Evolutionary conservation across 2,329 filamentous ascomycete genomes (phyloP).

Genomic region (Arthrocladium fulminans): DNA sequence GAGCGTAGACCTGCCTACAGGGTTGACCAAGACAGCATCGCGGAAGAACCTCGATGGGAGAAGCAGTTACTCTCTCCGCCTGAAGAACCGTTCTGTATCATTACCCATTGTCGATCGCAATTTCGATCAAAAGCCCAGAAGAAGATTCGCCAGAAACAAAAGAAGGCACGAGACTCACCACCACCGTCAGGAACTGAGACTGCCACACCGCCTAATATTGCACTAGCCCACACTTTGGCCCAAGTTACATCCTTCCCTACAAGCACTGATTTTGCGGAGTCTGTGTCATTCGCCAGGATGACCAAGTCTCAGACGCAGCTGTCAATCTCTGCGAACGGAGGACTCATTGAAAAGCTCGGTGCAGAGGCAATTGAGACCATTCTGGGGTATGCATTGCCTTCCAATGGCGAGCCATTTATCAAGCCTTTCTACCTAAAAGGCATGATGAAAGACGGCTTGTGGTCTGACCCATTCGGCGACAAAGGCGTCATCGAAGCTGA

Average conservation of each 20-base stretch:
- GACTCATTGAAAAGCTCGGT: not conserved
- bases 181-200: not conserved
- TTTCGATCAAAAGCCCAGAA: not conserved
- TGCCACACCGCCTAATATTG: not conserved
- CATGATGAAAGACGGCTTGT: constrained; percentile 9
- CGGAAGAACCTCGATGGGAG: not conserved
- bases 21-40: not conserved
- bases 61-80: not conserved
- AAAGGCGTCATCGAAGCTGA: constrained; percentile 8
- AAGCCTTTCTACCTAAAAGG: constrained; percentile 14
- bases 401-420: not conserved
- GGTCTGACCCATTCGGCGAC: not conserved
- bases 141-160: not conserved
- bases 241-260: no score
- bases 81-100: not conserved
- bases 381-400: not conserved
- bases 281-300: no score
- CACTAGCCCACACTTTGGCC: not conserved
- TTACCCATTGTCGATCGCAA: no score
- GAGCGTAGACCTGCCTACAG: not conserved
- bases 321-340: not conserved
- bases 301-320: not conserved
- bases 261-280: no score
- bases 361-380: not conserved
- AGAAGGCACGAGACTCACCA: not conserved